A percentile compares a stretch with the other conserved stretches of the same genome.
Conservation (phyloP, 176 grass and related monocot species). For the Hordeum marinum region DNA sequence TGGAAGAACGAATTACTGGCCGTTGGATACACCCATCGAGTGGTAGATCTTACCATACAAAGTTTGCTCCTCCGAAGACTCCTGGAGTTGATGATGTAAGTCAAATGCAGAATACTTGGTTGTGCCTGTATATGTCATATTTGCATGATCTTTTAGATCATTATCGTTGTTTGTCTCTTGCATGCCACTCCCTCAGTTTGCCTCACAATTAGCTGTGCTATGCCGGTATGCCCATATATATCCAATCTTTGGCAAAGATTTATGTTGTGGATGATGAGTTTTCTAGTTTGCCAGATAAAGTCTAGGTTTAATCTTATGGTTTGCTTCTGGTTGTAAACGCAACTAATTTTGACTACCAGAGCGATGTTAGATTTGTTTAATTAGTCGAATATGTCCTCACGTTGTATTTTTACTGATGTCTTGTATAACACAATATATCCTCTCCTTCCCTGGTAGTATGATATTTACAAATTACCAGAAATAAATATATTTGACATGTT, state of each 20-base stretch:
- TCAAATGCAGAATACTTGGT: neutral
- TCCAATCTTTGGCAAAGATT: neutral
- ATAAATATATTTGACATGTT: constrained; percentile 12
- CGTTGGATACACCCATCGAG: constrained; percentile 91
- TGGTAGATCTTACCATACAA: constrained; percentile 90
- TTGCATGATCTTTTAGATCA: neutral
- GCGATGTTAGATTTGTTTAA: constrained; percentile 10
- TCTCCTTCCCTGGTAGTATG: neutral
- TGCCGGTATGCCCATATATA: neutral
- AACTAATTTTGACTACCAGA: neutral
- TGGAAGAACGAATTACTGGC: constrained; percentile 95
- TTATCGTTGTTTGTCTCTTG: neutral
- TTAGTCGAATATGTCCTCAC: neutral
- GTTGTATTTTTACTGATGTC: neutral
- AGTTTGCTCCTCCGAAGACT: constrained; percentile 91
- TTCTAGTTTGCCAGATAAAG: neutral
- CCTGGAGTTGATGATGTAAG: constrained; percentile 89
- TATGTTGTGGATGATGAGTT: neutral
- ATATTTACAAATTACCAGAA: neutral
- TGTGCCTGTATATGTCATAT: neutral
- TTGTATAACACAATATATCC: neutral
- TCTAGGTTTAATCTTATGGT: constrained; percentile 3
- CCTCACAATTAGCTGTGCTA: neutral
- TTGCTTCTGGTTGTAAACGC: neutral
- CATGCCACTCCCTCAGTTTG: neutral